Evolutionary conservation across 768 basidiomycete genomes (phyloP).

Genomic region (Suillus subalutaceus): DNA sequence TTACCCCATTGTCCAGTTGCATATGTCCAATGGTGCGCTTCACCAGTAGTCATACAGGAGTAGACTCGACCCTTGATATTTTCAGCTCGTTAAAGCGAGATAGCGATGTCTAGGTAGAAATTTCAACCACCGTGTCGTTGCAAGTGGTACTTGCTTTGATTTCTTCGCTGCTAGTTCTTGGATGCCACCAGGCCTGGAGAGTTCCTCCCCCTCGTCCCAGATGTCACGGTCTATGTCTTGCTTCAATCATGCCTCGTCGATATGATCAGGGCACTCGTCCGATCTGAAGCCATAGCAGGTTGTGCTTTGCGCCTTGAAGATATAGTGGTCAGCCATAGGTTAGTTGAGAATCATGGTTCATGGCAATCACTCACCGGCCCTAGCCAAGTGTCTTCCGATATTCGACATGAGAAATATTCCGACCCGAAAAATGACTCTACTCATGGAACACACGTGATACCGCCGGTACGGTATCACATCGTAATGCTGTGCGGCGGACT

Average conservation of each 20-base stretch:
- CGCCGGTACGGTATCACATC: no score
- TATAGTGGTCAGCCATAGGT: not conserved
- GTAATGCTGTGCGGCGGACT: no score
- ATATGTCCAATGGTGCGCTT: no score
- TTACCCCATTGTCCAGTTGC: no score
- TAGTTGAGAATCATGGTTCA: not conserved
- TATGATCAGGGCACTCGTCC: not conserved
- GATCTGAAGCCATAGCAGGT: not conserved
- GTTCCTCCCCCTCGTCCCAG: constrained; percentile 5
- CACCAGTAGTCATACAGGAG: no score
- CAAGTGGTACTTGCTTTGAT: not conserved
- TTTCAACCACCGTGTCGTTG: no score
- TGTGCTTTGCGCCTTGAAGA: not conserved
- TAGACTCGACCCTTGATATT: no score
- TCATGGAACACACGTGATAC: no score
- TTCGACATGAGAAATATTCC: not conserved
- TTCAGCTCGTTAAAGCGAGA: no score
- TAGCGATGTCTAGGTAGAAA: no score
- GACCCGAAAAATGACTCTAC: not conserved
- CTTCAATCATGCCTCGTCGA: not conserved
- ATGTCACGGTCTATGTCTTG: not conserved
- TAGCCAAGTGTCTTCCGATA: not conserved
- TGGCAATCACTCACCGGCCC: not conserved
- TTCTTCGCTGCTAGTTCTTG: constrained; percentile 2
- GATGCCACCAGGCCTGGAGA: not conserved